A percentile compares a stretch with the other conserved stretches of the same genome.
These are phyloP conservation scores for Exophiala alcalophila DNA, from an alignment of 2,329 filamentous ascomycete genomes.

Conservation along the genomic window DNA sequence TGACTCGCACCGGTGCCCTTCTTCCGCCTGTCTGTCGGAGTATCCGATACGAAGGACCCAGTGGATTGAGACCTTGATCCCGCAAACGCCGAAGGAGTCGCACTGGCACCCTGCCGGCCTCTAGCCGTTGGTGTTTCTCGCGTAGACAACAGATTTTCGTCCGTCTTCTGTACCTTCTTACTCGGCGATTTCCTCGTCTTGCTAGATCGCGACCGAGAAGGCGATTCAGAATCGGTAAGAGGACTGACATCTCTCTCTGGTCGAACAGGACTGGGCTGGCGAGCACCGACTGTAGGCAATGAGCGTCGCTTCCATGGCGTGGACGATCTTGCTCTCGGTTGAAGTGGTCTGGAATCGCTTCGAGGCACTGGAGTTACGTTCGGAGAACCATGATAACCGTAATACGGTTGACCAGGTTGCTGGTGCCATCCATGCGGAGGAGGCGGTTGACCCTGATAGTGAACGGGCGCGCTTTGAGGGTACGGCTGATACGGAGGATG, in stretches of 20 bases:
- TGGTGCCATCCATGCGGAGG: constrained; percentile 23
- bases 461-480: constrained; percentile 27
- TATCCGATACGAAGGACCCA: constrained; percentile 28
- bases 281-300: constrained; percentile 7
- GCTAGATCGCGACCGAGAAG: constrained; percentile 10
- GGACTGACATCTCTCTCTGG: constrained; percentile 30
- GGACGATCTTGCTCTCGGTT: constrained; percentile 21
- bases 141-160: constrained; percentile 5
- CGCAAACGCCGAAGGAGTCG: constrained; percentile 22
- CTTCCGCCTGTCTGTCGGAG: constrained; percentile 20
- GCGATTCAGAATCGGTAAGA: constrained; percentile 28
- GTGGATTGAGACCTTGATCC: constrained; percentile 28
- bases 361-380: constrained; percentile 25
- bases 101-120: constrained; percentile 23
- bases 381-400: constrained; percentile 24
- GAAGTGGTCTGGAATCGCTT: constrained; percentile 13
- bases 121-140: constrained; percentile 11
- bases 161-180: constrained; percentile 10
- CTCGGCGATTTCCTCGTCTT: constrained; percentile 13
- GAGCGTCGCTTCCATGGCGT: constrained; percentile 29
- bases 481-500: constrained; percentile 27
- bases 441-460: constrained; percentile 23
- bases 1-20: constrained; percentile 18
- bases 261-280: constrained; percentile 25
- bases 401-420: constrained; percentile 20